Percentiles rank a stretch among this genome's conserved stretches.
phyloP scores from a whole-genome alignment of 2,329 filamentous ascomycete species.

The Phialocephala subalpina region DNA sequence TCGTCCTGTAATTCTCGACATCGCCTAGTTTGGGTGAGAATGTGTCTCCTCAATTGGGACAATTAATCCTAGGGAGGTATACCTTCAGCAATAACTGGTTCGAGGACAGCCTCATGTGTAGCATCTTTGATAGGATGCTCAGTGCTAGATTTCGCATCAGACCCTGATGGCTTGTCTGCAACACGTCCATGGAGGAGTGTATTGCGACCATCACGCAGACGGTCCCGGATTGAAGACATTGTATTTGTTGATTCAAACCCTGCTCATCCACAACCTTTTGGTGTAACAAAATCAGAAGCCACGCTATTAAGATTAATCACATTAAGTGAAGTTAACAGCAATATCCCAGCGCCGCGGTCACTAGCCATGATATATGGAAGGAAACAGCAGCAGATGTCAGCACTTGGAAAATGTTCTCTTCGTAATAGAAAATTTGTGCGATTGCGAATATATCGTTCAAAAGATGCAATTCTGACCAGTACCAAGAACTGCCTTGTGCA shows the following conservation, averaged over 20 bases:
- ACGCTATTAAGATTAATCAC: not conserved
- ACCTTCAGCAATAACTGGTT: not conserved
- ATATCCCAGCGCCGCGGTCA: not conserved
- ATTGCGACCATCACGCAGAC: not conserved
- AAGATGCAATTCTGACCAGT: slow-evolving; percentile 2
- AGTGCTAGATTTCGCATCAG: slow-evolving; percentile 2
- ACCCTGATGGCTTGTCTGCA: not conserved
- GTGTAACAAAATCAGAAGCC: not conserved
- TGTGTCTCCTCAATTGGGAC: not conserved
- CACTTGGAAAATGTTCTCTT: not conserved
- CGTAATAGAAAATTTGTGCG: not conserved
- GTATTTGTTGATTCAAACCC: not conserved
- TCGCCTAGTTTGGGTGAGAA: not conserved
- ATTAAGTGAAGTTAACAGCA: not conserved
- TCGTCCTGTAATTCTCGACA: slow-evolving; percentile 21
- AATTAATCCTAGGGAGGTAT: not conserved
- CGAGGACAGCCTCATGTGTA: not conserved
- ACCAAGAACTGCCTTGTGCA: not conserved
- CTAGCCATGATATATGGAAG: not conserved
- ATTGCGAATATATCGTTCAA: slow-evolving; percentile 2
- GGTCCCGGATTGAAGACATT: not conserved
- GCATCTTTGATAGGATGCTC: not conserved
- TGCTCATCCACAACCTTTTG: not conserved
- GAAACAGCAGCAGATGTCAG: not conserved
- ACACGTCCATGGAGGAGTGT: not conserved